These are phyloP conservation scores for Arthroderma sp. DNA, from an alignment of 2,329 filamentous ascomycete species.

Conservation along the genomic window DNA sequence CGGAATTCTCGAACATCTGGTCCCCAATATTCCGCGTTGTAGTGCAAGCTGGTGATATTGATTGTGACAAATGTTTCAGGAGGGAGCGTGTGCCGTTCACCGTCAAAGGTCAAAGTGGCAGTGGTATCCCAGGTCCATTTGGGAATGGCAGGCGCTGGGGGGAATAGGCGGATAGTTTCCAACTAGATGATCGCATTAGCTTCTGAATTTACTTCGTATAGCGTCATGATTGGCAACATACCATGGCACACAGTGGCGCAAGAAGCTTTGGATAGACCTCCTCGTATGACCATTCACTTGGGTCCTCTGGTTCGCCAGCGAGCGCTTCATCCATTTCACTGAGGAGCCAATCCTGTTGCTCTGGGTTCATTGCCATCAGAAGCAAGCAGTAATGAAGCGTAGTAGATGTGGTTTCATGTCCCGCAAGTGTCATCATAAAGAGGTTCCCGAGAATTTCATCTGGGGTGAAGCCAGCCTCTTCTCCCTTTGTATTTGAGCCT, in stretches of 20 bases:
- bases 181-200: constrained; percentile 6
- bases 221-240: neutral
- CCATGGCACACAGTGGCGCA: constrained; percentile 14
- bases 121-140: constrained; percentile 17
- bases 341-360: constrained; percentile 34
- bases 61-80: constrained; percentile 10
- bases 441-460: constrained; percentile 38
- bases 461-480: neutral
- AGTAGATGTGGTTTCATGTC: constrained; percentile 39
- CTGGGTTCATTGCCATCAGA: constrained; percentile 33
- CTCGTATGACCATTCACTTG: constrained; percentile 22
- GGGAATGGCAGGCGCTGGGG: constrained; percentile 18
- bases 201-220: neutral
- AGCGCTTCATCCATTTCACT: constrained; percentile 26
- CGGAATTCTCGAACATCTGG: constrained; percentile 8
- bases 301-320: constrained; percentile 9
- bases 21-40: constrained; percentile 14
- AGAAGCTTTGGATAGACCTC: constrained; percentile 27
- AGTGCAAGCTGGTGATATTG: constrained; percentile 12
- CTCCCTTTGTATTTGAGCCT: neutral
- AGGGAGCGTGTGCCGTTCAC: constrained; percentile 10
- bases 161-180: constrained; percentile 33
- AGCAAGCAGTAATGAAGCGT: constrained; percentile 31
- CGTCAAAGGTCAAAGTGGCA: constrained; percentile 8
- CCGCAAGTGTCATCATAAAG: constrained; percentile 38